Base-by-base conservation (phyloP, 257 asterid species). In the Solanum tacnaense region DNA sequence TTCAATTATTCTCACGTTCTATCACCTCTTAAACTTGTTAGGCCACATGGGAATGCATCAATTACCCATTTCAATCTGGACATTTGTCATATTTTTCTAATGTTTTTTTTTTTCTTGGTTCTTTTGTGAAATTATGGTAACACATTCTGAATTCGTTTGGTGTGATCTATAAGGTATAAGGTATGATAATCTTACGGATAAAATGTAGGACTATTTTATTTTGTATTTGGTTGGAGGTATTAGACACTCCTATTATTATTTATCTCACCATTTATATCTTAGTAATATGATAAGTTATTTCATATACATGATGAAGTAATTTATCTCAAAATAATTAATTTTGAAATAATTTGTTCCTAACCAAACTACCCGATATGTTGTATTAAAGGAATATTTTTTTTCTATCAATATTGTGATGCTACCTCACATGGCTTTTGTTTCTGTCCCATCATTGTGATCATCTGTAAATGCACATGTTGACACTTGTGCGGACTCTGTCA, bases 1-100 rank as follows among this genome's bases (percentile, higher is more conserved):
- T 65, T 84, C 87, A 85, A 85, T 85, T 85, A 85, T 85, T 65
- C 87, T 78, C 87, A 85, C 29, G 87, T 85, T 85, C 36, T 84
- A 32, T 84, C 72, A 20, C 49, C 70, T 49, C 44, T 36, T 35
- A 73, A 41, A 75, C 36, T 41, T 62, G 60, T 3, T 23, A 84
- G 18, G 13, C 34, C 87, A 84, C 86, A 84, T 84, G 86, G 86
- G 84, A 41, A 39, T 78, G 62, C 62, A 78, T 78, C 65, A 39
- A 78, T 13, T 23, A 41, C n/a, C 34, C 67, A 79, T 79, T 11
- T 46, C 67, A 79, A 27, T 27, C 13, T n/a, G 84, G 34, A 41
- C 84, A 41, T 79, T 46, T 81, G 39, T 27, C 27, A 81, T 81
- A 81, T 29, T 81, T 79, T 81, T 81, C 39, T 81, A 81, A 46